A percentile compares a stretch with the other conserved stretches of the same genome.
Evolutionary conservation across 1,284 basidiomycete species (phyloP).

Genomic region (Naganishia liquefaciens): DNA sequence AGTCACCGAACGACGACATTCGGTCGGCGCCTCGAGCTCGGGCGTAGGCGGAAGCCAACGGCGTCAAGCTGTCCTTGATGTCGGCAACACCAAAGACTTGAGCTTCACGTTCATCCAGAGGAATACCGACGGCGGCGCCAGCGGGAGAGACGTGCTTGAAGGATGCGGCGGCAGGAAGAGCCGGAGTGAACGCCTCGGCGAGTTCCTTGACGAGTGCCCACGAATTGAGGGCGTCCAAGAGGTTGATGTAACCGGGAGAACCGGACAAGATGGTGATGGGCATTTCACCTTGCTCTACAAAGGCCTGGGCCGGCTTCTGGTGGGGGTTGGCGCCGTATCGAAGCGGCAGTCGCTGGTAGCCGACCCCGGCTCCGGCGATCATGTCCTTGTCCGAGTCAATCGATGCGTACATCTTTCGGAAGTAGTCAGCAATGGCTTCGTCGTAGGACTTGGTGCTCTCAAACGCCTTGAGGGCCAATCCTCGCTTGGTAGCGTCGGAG

Average conservation of each 20-base stretch:
- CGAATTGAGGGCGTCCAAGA: conserved; percentile 97
- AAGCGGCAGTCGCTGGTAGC: conserved; percentile 79
- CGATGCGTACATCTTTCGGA: conserved; percentile 91
- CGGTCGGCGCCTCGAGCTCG: conserved; percentile 96
- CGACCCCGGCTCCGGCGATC: conserved; percentile 61
- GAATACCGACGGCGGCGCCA: conserved; percentile 87
- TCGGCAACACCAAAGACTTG: conserved; percentile 97
- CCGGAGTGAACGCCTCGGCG: conserved; percentile 65
- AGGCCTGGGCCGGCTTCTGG: conserved; percentile 98
- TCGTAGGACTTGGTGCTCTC: conserved; percentile 95
- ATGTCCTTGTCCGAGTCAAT: conserved; percentile 66
- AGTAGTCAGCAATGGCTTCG: conserved; percentile 93
- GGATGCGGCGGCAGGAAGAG: conserved; percentile 90
- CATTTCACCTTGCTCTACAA: conserved; percentile 81
- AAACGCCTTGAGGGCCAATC: conserved; percentile 94
- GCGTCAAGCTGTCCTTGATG: conserved; percentile 74
- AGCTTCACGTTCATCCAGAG: conserved; percentile 81
- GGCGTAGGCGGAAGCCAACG: conserved; percentile 90
- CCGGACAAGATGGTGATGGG: conserved; percentile 93
- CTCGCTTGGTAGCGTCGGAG: conserved; percentile 68
- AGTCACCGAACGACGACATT: conserved; percentile 99
- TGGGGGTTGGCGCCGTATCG: conserved; percentile 98
- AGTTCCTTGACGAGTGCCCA: conserved; percentile 96
- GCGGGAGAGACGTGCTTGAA: conserved; percentile 99
- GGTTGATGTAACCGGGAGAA: conserved; percentile 98